Percentiles rank a stretch among this genome's conserved stretches.
phyloP scores from a whole-genome alignment of 192 early-diverging fungal species.

The Dispira parvispora region DNA sequence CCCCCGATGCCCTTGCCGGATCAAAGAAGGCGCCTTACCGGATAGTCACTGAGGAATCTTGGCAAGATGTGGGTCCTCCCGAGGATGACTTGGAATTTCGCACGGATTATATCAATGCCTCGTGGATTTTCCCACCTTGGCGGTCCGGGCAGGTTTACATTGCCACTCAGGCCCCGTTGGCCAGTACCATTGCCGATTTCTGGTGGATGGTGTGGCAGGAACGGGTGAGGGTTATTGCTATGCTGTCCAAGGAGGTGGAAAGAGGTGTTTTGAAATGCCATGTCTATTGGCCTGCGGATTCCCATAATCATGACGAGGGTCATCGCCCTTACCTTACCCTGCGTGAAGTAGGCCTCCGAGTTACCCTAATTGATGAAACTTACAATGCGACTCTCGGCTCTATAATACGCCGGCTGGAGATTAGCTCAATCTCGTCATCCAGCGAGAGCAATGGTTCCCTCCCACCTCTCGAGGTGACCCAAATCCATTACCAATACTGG shows the following conservation, averaged over 20 bases:
- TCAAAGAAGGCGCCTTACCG: neutral
- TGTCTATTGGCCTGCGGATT: conserved; percentile 61
- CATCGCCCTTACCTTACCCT: conserved; percentile 3
- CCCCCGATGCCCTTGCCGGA: neutral
- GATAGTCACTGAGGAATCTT: neutral
- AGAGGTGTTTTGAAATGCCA: conserved; percentile 57
- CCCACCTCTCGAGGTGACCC: conserved; percentile 27
- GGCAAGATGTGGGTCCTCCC: neutral
- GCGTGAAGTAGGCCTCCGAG: conserved; percentile 27
- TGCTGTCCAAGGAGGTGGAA: conserved; percentile 72
- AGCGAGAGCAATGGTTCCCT: conserved; percentile 11
- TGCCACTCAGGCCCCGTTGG: conserved; percentile 76
- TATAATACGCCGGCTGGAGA: conserved; percentile 22
- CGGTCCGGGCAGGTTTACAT: conserved; percentile 49
- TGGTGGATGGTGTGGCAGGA: conserved; percentile 88
- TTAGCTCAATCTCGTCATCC: conserved; percentile 33
- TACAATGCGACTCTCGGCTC: conserved; percentile 34
- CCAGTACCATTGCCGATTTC: conserved; percentile 57
- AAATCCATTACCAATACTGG: conserved; percentile 68
- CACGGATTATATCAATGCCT: conserved; percentile 75
- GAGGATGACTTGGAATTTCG: neutral
- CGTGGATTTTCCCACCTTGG: conserved; percentile 30
- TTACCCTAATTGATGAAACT: conserved; percentile 33
- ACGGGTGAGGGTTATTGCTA: conserved; percentile 55
- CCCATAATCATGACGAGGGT: neutral